Evolutionary conservation across 1,139 yeast genomes (phyloP).

Genomic region (Wickerhamomyces sp.): DNA sequence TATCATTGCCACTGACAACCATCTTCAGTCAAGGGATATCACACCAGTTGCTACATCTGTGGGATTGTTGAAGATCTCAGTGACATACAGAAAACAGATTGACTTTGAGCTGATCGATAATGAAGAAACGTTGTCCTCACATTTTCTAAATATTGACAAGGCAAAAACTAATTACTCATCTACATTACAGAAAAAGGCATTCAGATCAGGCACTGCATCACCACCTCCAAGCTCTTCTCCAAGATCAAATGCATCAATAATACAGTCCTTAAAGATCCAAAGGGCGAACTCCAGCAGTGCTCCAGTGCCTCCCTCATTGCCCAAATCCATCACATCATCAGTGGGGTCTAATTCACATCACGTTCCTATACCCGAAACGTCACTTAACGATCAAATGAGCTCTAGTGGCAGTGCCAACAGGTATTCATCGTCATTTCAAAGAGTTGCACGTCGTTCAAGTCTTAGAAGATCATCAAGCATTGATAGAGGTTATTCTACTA

Average conservation of each 20-base stretch:
- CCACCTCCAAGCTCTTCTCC: slow-evolving; percentile 19
- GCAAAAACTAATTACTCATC: slow-evolving; percentile 7
- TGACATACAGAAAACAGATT: slow-evolving; percentile 71
- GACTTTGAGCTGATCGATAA: slow-evolving; percentile 65
- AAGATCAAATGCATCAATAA: slow-evolving; percentile 35
- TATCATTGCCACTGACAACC: slow-evolving; percentile 44
- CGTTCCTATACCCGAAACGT: slow-evolving; percentile 9
- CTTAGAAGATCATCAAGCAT: slow-evolving; percentile 29
- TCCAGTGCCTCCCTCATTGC: slow-evolving; percentile 20
- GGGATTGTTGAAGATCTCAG: slow-evolving; percentile 71
- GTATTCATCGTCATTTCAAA: slow-evolving; percentile 36
- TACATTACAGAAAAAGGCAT: slow-evolving; percentile 15
- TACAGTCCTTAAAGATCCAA: slow-evolving; percentile 28
- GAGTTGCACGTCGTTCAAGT: slow-evolving; percentile 34
- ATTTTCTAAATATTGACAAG: slow-evolving; percentile 47
- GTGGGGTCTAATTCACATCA: slow-evolving; percentile 6
- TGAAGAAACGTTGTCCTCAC: slow-evolving; percentile 58
- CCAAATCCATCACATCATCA: slow-evolving; percentile 30
- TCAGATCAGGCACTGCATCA: slow-evolving; percentile 18
- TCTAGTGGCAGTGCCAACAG: slow-evolving; percentile 34
- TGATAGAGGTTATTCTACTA: slow-evolving; percentile 18
- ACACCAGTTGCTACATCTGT: slow-evolving; percentile 68
- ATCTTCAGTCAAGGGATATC: slow-evolving; percentile 56
- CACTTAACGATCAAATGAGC: slow-evolving; percentile 22
- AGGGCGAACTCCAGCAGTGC: slow-evolving; percentile 25